phyloP scores from a whole-genome alignment of 2,329 filamentous ascomycete genomes.

The Fusarium torulosum region DNA sequence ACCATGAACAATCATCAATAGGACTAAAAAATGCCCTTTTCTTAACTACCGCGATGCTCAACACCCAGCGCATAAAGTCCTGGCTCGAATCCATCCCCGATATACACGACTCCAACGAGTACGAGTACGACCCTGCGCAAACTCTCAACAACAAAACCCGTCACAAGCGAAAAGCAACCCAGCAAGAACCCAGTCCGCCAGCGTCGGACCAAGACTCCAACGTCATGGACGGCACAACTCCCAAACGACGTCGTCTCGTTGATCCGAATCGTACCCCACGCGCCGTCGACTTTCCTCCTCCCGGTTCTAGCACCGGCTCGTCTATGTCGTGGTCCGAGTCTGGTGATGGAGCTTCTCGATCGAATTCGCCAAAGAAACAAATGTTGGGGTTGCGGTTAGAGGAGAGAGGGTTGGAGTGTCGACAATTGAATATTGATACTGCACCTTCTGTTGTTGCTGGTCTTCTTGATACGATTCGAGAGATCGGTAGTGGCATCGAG shows the following conservation, averaged over 20 bases:
- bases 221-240: conserved; percentile 1
- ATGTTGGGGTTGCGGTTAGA: conserved; percentile 24
- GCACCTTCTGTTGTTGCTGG: background rate
- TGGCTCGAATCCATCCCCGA: conserved; percentile 21
- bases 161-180: conserved; percentile 12
- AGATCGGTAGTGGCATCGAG: conserved; percentile 25
- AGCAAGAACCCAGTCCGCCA: conserved; percentile 2
- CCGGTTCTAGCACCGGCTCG: background rate
- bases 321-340: conserved; percentile 29
- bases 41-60: conserved; percentile 3
- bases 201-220: background rate
- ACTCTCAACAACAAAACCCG: background rate
- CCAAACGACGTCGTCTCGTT: background rate
- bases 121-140: background rate
- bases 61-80: background rate
- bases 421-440: conserved; percentile 7
- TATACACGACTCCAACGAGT: background rate
- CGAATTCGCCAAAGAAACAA: conserved; percentile 36
- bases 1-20: background rate
- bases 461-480: conserved; percentile 21
- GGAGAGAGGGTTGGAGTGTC: conserved; percentile 23
- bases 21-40: background rate
- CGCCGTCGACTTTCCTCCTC: background rate
- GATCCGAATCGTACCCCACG: conserved; percentile 10
- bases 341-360: conserved; percentile 17